Percentiles rank a stretch among this genome's conserved stretches.
These are phyloP conservation scores for Atkinsonella texensis DNA, from an alignment of 2,329 filamentous ascomycete species.

Conservation along the genomic window DNA sequence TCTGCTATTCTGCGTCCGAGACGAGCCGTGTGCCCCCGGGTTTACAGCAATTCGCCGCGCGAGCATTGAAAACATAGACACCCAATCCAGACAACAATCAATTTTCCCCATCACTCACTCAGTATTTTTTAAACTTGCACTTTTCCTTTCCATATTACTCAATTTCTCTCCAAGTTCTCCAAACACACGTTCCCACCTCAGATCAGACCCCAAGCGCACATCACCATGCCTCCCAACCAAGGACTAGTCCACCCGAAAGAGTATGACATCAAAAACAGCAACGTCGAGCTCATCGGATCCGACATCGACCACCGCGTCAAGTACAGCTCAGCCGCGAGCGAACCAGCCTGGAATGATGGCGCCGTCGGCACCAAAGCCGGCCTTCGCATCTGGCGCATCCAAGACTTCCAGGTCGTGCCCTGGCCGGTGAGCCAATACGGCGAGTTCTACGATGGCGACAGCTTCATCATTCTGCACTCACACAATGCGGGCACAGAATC, in stretches of 20 bases:
- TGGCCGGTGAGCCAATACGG: conserved; percentile 47
- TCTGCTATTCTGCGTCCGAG: too few species aligned
- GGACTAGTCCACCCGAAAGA: conserved; percentile 50
- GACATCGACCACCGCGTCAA: conserved; percentile 57
- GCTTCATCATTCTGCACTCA: conserved; percentile 53
- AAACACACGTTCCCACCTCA: too few species aligned
- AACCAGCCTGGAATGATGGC: conserved; percentile 56
- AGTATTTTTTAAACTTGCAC: too few species aligned
- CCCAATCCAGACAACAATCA: too few species aligned
- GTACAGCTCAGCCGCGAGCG: conserved; percentile 50
- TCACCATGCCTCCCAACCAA: conserved; percentile 46
- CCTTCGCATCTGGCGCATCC: conserved; percentile 53
- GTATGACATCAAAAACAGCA: conserved; percentile 57
- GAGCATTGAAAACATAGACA: too few species aligned
- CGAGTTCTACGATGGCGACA: conserved; percentile 55
- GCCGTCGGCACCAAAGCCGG: conserved; percentile 39
- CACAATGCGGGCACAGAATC: conserved; percentile 34
- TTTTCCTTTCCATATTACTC: too few species aligned
- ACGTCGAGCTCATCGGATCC: conserved; percentile 52
- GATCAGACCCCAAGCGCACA: neutral
- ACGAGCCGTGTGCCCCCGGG: too few species aligned
- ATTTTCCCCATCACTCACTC: too few species aligned
- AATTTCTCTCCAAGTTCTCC: too few species aligned
- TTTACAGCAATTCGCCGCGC: too few species aligned
- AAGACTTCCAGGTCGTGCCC: conserved; percentile 51